These are phyloP conservation scores for Protomyces pachydermus DNA, from an alignment of 1,139 yeast genomes.

Conservation along the genomic window DNA sequence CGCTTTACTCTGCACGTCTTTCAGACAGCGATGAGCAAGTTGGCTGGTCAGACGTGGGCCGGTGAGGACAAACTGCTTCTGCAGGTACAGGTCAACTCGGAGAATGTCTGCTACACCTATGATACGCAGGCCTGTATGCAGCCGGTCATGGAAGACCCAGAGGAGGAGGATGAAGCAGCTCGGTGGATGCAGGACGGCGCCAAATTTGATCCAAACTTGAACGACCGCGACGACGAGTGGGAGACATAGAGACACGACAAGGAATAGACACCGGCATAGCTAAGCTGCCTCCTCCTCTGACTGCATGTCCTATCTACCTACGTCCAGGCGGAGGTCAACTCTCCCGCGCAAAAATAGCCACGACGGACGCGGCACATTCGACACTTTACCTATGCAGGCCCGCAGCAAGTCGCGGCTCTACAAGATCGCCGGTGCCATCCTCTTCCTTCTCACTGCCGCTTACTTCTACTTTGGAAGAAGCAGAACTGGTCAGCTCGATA, in stretches of 20 bases:
- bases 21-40: not conserved
- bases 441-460: not conserved
- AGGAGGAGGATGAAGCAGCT: too few species aligned
- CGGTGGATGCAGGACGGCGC: not conserved
- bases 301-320: slow-evolving; percentile 14
- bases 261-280: not conserved
- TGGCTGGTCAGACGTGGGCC: not conserved
- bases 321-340: slow-evolving; percentile 17
- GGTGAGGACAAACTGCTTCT: not conserved
- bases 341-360: slow-evolving; percentile 5
- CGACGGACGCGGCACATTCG: slow-evolving; percentile 3
- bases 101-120: not conserved
- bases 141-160: too few species aligned
- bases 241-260: not conserved
- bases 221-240: not conserved
- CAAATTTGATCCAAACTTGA: not conserved
- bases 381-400: slow-evolving; percentile 8
- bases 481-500: slow-evolving; percentile 1
- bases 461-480: not conserved
- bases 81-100: not conserved
- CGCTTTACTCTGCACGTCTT: not conserved
- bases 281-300: not conserved
- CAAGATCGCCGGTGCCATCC: not conserved
- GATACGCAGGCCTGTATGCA: not conserved
- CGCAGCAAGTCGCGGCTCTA: slow-evolving; percentile 1